These are phyloP conservation scores for Tylopilus intermedius DNA, from an alignment of 768 basidiomycete genomes.

Conservation along the genomic window DNA sequence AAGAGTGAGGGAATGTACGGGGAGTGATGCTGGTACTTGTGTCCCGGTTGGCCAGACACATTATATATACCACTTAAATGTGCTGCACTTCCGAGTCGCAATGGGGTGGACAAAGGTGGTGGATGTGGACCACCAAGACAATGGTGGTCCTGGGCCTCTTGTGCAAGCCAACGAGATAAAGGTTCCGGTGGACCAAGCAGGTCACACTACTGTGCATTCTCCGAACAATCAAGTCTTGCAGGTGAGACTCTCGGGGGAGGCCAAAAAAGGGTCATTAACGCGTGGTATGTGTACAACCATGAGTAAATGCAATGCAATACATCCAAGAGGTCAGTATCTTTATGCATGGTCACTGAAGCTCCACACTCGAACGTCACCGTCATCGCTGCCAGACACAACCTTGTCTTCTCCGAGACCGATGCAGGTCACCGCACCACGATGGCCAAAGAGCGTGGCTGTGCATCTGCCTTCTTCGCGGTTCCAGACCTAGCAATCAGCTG, in stretches of 20 bases:
- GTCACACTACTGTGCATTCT: no score
- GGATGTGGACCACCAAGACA: not conserved
- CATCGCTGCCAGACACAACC: constrained; percentile 94
- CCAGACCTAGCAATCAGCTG: constrained; percentile 65
- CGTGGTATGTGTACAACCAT: not conserved
- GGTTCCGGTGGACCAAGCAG: not conserved
- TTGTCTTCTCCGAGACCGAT: constrained; percentile 89
- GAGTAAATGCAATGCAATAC: not conserved
- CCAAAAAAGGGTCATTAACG: no score
- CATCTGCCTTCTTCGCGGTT: constrained; percentile 84
- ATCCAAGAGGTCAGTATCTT: not conserved
- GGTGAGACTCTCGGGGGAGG: no score
- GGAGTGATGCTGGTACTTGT: not conserved
- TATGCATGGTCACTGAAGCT: constrained; percentile 43
- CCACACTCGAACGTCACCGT: constrained; percentile 85
- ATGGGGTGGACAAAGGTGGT: constrained; percentile 7
- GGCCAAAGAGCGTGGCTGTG: constrained; percentile 85
- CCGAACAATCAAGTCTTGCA: no score
- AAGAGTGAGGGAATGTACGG: constrained; percentile 6
- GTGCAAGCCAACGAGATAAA: not conserved
- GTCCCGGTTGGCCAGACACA: not conserved
- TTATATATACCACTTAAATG: constrained; percentile 12
- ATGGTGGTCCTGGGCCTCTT: not conserved
- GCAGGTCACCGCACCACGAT: constrained; percentile 91
- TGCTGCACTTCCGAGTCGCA: not conserved